Evolutionary conservation across 2,329 filamentous ascomycete genomes (phyloP).

Genomic region (Xylariomycetidae sp.): DNA sequence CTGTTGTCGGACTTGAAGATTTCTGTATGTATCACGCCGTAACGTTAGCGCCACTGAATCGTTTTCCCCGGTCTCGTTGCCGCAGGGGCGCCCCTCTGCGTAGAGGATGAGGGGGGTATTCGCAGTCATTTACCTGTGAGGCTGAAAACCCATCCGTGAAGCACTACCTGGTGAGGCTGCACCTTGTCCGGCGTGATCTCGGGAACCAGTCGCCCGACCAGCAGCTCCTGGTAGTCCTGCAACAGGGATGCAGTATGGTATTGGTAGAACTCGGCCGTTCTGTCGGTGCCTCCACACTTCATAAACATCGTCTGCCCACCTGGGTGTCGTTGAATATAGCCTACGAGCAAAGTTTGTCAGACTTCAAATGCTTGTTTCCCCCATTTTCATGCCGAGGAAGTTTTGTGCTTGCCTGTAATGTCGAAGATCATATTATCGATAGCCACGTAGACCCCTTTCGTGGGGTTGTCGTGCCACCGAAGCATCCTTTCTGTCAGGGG

Average conservation of each 20-base stretch:
- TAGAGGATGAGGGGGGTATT: neutral
- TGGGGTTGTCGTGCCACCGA: neutral
- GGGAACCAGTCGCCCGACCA: neutral
- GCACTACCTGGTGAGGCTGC: neutral
- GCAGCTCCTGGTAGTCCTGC: neutral
- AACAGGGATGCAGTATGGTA: neutral
- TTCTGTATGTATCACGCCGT: neutral
- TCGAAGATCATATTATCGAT: neutral
- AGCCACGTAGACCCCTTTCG: neutral
- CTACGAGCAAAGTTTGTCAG: too few relatives aligned
- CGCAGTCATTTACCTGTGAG: neutral
- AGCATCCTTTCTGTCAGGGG: neutral
- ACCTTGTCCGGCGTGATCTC: neutral
- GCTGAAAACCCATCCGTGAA: neutral
- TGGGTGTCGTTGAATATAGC: neutral
- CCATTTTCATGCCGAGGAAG: too few relatives aligned
- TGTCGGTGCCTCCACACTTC: neutral
- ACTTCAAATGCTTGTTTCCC: too few relatives aligned
- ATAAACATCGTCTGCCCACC: neutral
- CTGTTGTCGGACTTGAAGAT: neutral
- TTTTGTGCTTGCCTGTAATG: too few relatives aligned
- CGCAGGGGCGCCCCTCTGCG: too few relatives aligned
- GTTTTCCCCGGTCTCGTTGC: too few relatives aligned
- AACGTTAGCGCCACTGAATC: neutral
- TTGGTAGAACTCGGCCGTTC: neutral